Percentiles rank a stretch among this genome's conserved stretches.
phyloP scores from a whole-genome alignment of 2,329 filamentous ascomycete species.

The Claviceps monticola region DNA sequence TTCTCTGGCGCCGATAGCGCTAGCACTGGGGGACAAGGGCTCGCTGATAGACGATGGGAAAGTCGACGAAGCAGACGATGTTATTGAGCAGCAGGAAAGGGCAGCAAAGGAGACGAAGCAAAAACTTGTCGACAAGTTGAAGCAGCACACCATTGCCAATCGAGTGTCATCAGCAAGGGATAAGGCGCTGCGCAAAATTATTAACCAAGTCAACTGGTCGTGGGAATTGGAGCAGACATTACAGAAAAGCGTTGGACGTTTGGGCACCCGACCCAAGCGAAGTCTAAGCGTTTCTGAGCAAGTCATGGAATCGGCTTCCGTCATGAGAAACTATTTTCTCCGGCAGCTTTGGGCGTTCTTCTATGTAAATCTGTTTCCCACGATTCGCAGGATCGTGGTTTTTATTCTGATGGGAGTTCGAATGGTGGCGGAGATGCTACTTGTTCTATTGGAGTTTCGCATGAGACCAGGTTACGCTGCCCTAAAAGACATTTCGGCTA shows the following conservation, averaged over 20 bases:
- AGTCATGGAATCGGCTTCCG: conserved; percentile 84
- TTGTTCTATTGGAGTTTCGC: conserved; percentile 75
- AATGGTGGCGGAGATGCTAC: conserved; percentile 62
- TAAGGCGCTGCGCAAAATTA: conserved; percentile 61
- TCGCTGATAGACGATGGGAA: conserved; percentile 21
- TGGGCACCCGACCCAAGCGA: conserved; percentile 69
- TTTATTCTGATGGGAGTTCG: conserved; percentile 67
- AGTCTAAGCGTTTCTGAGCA: conserved; percentile 86
- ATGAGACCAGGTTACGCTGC: conserved; percentile 65
- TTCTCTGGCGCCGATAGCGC: conserved; percentile 74
- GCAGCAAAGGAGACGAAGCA: conserved; percentile 44
- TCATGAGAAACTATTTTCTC: conserved; percentile 63
- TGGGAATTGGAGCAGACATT: conserved; percentile 76
- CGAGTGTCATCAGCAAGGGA: conserved; percentile 72
- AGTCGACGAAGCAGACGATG: conserved; percentile 47
- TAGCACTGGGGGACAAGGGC: conserved; percentile 67
- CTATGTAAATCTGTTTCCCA: conserved; percentile 63
- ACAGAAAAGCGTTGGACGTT: conserved; percentile 77
- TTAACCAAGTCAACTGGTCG: conserved; percentile 93
- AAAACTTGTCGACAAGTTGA: conserved; percentile 71
- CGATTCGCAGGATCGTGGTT: conserved; percentile 61
- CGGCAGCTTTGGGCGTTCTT: conserved; percentile 57
- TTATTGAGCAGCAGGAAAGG: conserved; percentile 53
- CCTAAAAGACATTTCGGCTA: conserved; percentile 89
- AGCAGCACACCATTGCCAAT: conserved; percentile 70